Evolutionary conservation across 768 basidiomycete genomes (phyloP).

Genomic region (Panaeolus cyanescens): DNA sequence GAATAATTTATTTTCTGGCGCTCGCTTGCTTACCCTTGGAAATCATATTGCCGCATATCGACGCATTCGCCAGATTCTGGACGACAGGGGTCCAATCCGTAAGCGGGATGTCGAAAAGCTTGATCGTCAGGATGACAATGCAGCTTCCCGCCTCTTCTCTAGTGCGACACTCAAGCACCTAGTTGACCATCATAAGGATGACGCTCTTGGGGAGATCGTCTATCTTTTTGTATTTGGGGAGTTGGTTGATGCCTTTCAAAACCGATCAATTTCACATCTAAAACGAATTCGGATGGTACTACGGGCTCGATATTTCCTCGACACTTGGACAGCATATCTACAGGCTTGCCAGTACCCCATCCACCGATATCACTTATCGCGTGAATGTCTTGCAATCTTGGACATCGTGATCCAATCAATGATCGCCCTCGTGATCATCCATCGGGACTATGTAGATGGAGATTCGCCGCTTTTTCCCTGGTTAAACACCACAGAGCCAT

Average conservation of each 20-base stretch:
- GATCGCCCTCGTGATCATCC: slow-evolving; percentile 27
- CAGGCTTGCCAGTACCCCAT: slow-evolving; percentile 18
- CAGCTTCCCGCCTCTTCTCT: slow-evolving; percentile 38
- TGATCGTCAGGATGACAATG: slow-evolving; percentile 46
- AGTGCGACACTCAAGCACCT: slow-evolving; percentile 25
- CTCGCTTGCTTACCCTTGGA: slow-evolving; percentile 25
- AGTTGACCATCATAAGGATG: slow-evolving; percentile 16
- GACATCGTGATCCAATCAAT: slow-evolving; percentile 28
- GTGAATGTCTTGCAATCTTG: slow-evolving; percentile 28
- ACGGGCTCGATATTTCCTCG: slow-evolving; percentile 27
- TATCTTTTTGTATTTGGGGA: slow-evolving; percentile 43
- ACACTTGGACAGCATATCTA: slow-evolving; percentile 28
- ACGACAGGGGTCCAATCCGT: neutral
- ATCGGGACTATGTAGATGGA: slow-evolving; percentile 29
- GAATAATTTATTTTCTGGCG: slow-evolving; percentile 34
- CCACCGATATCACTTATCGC: slow-evolving; percentile 29
- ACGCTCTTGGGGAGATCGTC: slow-evolving; percentile 22
- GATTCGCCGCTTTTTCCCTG: slow-evolving; percentile 29
- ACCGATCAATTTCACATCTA: slow-evolving; percentile 21
- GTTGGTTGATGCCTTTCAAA: slow-evolving; percentile 38
- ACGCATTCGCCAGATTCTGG: slow-evolving; percentile 20
- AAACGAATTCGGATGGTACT: slow-evolving; percentile 32
- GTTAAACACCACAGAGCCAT: slow-evolving; percentile 26
- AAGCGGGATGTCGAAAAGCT: slow-evolving; percentile 7
- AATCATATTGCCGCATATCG: slow-evolving; percentile 17